Evolutionary conservation across 371 early-diverging fungal species (phyloP), one percentile per base, ranked within the genome.

Genomic region (Syncephalastrum contaminatum): DNA sequence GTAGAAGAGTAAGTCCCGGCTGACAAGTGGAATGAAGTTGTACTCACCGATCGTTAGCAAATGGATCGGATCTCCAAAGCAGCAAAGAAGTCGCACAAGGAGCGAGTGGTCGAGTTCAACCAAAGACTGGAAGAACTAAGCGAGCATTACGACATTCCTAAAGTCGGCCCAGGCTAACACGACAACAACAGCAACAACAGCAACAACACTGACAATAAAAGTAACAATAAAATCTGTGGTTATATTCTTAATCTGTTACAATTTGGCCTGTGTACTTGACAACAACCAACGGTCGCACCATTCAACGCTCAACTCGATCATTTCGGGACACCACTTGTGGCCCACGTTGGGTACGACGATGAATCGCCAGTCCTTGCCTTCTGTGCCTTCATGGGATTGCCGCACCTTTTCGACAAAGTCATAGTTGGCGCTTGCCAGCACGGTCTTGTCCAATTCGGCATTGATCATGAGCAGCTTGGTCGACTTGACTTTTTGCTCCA

Each of bases 121-220:
- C 67, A 77, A 30, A 83, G 83, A 45, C 63, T 84, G 6, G 87
- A 85, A 54, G 72, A 82, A 25, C 74, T 87, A 56, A 85, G 85
- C 25, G 87, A 87, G 62, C 87, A 87, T 64, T 82, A 85, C 59
- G 87, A 87, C 56, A 84, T 87, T 69, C 87, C 87, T 53, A 87
- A 87, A 59, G 87, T 86, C 46, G 84, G 84, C 54, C 85, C 85
- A 54, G 85, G 75, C 63, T 81, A 79, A 79, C 45, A 71, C 24
- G 18, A 43, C 20, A 42, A n/a, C 13, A 25, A 15, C 8, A 25
- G 13, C 30, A 10, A 40, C 14, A 8, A 4, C 13, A 43, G 13
- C 6, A 16, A 19, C 30, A 10, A 20, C 14, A 3, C 3, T 12
- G 46, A 54, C 14, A 46, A 22, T 20, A 44, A 46, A 19, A 44